Percentiles rank a stretch among this genome's conserved stretches.
phyloP scores from a whole-genome alignment of 2,329 filamentous ascomycete genomes.

The Zasmidium citrigriseum region DNA sequence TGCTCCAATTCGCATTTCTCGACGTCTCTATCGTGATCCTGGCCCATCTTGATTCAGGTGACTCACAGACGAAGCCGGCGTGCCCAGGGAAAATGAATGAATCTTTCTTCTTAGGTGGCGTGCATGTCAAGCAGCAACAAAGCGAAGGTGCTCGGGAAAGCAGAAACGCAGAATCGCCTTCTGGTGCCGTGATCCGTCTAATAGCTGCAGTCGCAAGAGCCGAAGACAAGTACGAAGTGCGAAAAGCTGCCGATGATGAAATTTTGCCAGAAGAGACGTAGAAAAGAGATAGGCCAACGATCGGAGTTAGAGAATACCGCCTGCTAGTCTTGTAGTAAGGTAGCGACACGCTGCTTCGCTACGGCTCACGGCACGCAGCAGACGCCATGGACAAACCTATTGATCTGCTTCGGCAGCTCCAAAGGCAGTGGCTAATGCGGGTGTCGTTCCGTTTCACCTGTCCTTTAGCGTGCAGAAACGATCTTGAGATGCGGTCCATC shows the following conservation, averaged over 20 bases:
- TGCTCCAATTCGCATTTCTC: constrained; percentile 13
- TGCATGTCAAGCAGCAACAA: no score
- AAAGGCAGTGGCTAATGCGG: not conserved
- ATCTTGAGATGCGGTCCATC: no score
- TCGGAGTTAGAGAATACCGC: not conserved
- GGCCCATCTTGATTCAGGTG: constrained; percentile 9
- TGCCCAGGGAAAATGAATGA: not conserved
- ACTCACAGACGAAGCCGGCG: not conserved
- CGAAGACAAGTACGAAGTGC: no score
- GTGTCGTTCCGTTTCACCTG: not conserved
- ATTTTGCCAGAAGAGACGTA: not conserved
- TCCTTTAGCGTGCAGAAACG: no score
- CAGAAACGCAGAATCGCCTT: not conserved
- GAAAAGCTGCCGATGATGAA: no score
- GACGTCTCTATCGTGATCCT: constrained; percentile 15
- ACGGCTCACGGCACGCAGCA: constrained; percentile 4
- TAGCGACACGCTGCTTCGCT: constrained; percentile 1
- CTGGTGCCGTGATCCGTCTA: not conserved
- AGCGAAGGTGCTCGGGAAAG: no score
- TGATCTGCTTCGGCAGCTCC: not conserved
- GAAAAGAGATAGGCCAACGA: not conserved
- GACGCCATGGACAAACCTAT: no score
- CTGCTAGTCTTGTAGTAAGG: not conserved
- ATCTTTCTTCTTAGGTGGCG: not conserved
- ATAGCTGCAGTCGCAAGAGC: no score